These are phyloP conservation scores for Senna siamea DNA, from an alignment of 306 rosid species.

Conservation along the genomic window DNA sequence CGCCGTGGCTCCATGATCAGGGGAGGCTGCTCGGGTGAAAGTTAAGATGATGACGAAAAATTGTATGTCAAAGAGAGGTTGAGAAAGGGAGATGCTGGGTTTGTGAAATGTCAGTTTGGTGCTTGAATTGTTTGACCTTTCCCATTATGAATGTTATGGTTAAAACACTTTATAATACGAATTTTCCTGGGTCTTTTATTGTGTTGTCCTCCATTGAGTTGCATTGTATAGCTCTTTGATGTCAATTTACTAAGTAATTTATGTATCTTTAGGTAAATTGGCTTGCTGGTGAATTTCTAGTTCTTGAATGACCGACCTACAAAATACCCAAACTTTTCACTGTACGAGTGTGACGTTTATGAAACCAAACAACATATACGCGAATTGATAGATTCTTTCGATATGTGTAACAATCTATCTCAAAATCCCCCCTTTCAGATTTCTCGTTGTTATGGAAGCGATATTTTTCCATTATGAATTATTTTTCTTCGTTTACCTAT, in stretches of 20 bases:
- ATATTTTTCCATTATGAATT: too few species aligned
- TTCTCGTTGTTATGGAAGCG: too few species aligned
- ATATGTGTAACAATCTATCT: too few species aligned
- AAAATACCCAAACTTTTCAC: too few species aligned
- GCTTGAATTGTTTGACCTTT: conserved; percentile 43
- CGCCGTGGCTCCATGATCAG: conserved; percentile 69
- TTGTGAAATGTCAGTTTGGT: conserved; percentile 39
- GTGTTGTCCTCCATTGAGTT: conserved; percentile 28
- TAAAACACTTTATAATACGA: conserved; percentile 45
- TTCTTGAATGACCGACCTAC: conserved; percentile 7
- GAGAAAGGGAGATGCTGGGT: conserved; percentile 16
- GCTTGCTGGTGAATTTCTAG: conserved; percentile 19
- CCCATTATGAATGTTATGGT: conserved; percentile 37
- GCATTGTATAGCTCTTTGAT: conserved; percentile 46
- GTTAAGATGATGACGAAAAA: conserved; percentile 73
- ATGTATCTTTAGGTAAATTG: conserved; percentile 35
- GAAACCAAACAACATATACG: too few species aligned
- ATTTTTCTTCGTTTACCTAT: too few species aligned
- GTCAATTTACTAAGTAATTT: conserved; percentile 35
- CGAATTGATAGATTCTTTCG: too few species aligned
- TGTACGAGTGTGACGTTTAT: too few species aligned
- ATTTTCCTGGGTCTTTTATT: conserved; percentile 24
- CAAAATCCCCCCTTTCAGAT: too few species aligned
- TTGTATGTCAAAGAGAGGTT: conserved; percentile 38
- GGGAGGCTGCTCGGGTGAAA: conserved; percentile 58